Conservation (phyloP, 441 rosid genomes). For the Syzygium malaccense region DNA sequence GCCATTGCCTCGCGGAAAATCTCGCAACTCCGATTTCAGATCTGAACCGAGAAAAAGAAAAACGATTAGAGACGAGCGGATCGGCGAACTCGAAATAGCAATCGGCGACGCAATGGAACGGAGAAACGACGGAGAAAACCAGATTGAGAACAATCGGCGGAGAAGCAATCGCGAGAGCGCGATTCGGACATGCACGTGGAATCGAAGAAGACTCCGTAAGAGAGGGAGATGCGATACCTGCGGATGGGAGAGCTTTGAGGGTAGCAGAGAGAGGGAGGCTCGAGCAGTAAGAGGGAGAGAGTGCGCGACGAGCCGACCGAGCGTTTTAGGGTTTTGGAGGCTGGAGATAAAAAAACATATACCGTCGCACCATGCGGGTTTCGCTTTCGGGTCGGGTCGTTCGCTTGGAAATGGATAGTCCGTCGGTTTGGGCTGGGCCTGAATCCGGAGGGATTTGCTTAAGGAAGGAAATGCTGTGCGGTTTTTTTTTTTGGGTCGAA, state of each 20-base stretch:
- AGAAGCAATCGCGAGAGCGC: not conserved
- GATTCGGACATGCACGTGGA: not conserved
- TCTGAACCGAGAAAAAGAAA: not conserved
- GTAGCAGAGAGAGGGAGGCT: not conserved
- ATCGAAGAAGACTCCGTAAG: not conserved
- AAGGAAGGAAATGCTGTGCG: not conserved
- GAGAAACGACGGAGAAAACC: not conserved
- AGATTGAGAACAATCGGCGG: not conserved
- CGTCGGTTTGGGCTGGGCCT: not conserved
- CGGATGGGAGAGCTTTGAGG: not conserved
- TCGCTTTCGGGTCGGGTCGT: not conserved
- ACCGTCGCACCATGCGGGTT: not conserved
- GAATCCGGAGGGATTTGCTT: not conserved
- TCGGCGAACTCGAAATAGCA: not conserved
- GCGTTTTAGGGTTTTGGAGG: not conserved
- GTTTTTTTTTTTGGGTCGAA: too few species aligned
- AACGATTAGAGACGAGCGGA: not conserved
- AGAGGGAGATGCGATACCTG: not conserved
- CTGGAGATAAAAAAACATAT: not conserved
- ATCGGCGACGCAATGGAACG: not conserved
- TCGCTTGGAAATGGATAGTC: not conserved
- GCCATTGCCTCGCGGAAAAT: not conserved
- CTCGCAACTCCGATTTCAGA: conserved; percentile 3
- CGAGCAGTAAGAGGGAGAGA: not conserved
- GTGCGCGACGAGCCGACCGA: not conserved